Evolutionary conservation across 1,284 basidiomycete species (phyloP).

Genomic region (Peniophora sp.): DNA sequence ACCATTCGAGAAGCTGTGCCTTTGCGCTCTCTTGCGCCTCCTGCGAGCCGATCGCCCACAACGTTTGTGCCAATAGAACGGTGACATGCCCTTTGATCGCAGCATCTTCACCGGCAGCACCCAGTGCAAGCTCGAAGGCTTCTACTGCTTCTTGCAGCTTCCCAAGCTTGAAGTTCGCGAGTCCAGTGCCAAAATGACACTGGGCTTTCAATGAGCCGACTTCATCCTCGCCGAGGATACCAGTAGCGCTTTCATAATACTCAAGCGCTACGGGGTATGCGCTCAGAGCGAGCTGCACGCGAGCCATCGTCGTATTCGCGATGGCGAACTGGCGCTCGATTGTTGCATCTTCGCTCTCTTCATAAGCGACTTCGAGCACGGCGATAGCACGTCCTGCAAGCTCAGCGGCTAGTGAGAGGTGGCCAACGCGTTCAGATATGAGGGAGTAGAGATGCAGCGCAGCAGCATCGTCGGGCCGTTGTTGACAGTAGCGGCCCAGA

Average conservation of each 20-base stretch:
- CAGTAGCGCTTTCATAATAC: conserved; percentile 67
- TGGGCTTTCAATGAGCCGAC: conserved; percentile 47
- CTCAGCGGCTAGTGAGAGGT: conserved; percentile 52
- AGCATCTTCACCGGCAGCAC: conserved; percentile 40
- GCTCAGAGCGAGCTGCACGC: conserved; percentile 58
- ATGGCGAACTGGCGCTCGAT: conserved; percentile 79
- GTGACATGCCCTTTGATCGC: conserved; percentile 60
- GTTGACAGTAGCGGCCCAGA: conserved; percentile 69
- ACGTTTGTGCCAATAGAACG: conserved; percentile 69
- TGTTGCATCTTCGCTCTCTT: conserved; percentile 71
- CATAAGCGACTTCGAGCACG: conserved; percentile 83
- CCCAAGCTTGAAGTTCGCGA: conserved; percentile 62
- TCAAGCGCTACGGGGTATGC: conserved; percentile 58
- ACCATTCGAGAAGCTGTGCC: conserved; percentile 81
- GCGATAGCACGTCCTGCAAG: conserved; percentile 59
- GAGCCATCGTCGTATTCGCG: conserved; percentile 78
- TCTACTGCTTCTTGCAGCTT: conserved; percentile 58
- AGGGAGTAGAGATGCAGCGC: conserved; percentile 84
- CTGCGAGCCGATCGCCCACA: conserved; percentile 74
- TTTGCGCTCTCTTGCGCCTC: conserved; percentile 76
- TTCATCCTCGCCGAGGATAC: conserved; percentile 48
- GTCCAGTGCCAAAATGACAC: conserved; percentile 61
- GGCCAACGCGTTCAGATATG: conserved; percentile 79
- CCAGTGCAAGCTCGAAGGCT: conserved; percentile 60
- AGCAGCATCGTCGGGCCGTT: conserved; percentile 60